These are phyloP conservation scores for Lobulomyces angularis DNA, from an alignment of 192 early-diverging fungal genomes.

Conservation along the genomic window DNA sequence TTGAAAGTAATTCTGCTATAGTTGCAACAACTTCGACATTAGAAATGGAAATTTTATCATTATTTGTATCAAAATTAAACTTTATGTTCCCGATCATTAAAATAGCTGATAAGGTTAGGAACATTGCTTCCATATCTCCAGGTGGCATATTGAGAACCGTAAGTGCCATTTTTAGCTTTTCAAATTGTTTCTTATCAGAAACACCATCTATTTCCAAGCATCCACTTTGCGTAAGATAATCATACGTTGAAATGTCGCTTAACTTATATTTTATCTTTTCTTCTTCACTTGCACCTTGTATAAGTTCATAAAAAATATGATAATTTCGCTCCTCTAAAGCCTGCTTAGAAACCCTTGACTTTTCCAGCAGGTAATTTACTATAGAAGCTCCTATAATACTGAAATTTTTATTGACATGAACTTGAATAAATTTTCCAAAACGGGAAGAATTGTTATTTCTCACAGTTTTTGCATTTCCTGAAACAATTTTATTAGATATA, in stretches of 20 bases:
- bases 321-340: constrained; percentile 39
- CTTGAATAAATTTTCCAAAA: constrained; percentile 49
- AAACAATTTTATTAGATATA: neutral
- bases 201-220: constrained; percentile 35
- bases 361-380: constrained; percentile 44
- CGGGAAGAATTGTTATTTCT: constrained; percentile 48
- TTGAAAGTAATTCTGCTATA: constrained; percentile 68
- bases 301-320: constrained; percentile 43
- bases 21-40: constrained; percentile 62
- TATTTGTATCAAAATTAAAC: constrained; percentile 45
- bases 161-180: constrained; percentile 67
- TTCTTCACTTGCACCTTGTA: constrained; percentile 26
- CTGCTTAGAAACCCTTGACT: constrained; percentile 37
- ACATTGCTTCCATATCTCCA: constrained; percentile 48
- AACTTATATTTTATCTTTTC: constrained; percentile 26
- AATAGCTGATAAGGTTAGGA: constrained; percentile 21
- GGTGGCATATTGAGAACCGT: constrained; percentile 43
- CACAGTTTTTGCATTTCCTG: constrained; percentile 44
- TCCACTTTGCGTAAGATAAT: constrained; percentile 36
- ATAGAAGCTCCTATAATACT: constrained; percentile 38
- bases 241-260: constrained; percentile 10
- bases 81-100: constrained; percentile 31
- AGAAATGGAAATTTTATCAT: constrained; percentile 60
- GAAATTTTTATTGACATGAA: constrained; percentile 26
- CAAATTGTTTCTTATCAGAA: constrained; percentile 41